Conservation (phyloP, 768 basidiomycete species). For the Naematelia aurantialba region DNA sequence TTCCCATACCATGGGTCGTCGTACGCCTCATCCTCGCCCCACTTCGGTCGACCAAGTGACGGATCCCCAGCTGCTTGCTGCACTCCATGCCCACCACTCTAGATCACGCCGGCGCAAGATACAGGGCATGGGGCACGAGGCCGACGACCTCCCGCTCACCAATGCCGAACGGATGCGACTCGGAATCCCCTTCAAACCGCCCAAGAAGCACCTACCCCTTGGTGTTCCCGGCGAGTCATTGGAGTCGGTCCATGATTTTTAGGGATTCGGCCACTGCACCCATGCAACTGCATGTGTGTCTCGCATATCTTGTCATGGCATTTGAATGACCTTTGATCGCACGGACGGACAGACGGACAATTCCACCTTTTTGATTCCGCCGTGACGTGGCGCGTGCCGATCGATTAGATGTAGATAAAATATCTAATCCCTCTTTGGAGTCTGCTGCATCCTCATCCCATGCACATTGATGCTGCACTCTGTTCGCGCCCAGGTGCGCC, state of each 20-base stretch:
- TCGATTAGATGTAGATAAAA: neutral
- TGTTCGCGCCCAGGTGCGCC: neutral
- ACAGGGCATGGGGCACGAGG: conserved; percentile 11
- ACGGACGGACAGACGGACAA: neutral
- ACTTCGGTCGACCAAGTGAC: conserved; percentile 1
- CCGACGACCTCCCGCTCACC: conserved; percentile 10
- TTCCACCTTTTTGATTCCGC: neutral
- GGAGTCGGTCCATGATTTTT: neutral
- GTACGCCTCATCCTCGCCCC: neutral
- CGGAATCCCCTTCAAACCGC: conserved; percentile 19
- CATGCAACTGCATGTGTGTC: no score
- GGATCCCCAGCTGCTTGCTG: neutral
- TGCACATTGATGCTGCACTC: neutral
- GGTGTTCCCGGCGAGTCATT: neutral
- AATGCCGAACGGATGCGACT: conserved; percentile 12
- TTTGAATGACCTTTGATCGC: no score
- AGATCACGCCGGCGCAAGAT: conserved; percentile 8
- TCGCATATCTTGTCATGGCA: no score
- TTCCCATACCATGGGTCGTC: neutral
- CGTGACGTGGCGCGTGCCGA: neutral
- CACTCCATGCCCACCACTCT: neutral
- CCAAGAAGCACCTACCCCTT: neutral
- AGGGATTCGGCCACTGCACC: neutral
- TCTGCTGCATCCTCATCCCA: no score
- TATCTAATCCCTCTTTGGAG: neutral